Percentiles rank a stretch among this genome's conserved stretches.
Conservation (phyloP, 2,329 filamentous ascomycete species). For the Colletotrichum horii region DNA sequence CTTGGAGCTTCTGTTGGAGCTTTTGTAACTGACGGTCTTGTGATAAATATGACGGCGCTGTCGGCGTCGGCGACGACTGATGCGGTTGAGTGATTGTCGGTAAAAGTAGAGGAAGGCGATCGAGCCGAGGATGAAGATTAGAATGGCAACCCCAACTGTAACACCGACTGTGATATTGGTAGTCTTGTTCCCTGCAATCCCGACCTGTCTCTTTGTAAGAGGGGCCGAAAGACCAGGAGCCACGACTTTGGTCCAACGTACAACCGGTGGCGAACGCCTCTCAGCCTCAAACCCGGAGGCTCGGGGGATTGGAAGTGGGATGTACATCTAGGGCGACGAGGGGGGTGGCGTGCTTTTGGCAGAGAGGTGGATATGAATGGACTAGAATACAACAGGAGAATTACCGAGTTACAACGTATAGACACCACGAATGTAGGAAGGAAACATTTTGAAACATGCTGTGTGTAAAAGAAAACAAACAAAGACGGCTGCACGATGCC, state of each 20-base stretch:
- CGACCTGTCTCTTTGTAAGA: conserved; percentile 8
- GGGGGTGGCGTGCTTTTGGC: neutral
- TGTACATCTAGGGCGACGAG: conserved; percentile 14
- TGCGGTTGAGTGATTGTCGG: conserved; percentile 40
- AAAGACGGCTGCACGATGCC: neutral
- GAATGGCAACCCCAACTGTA: conserved; percentile 45
- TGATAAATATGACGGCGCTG: conserved; percentile 23
- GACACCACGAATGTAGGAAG: neutral
- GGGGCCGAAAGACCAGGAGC: neutral
- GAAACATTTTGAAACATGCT: neutral
- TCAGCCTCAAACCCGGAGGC: neutral
- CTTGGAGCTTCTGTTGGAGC: conserved; percentile 40
- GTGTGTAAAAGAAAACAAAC: neutral
- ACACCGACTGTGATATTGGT: conserved; percentile 48
- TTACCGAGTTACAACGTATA: neutral
- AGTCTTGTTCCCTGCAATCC: conserved; percentile 26
- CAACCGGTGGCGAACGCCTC: neutral
- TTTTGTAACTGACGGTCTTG: conserved; percentile 35
- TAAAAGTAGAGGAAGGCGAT: conserved; percentile 45
- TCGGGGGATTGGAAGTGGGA: conserved; percentile 4
- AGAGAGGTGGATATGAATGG: neutral
- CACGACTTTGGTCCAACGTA: neutral
- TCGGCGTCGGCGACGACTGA: conserved; percentile 29
- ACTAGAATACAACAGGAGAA: neutral
- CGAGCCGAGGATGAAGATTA: conserved; percentile 41